Conservation (phyloP, 2,329 filamentous ascomycete species). For the Ophiostoma piceae region DNA sequence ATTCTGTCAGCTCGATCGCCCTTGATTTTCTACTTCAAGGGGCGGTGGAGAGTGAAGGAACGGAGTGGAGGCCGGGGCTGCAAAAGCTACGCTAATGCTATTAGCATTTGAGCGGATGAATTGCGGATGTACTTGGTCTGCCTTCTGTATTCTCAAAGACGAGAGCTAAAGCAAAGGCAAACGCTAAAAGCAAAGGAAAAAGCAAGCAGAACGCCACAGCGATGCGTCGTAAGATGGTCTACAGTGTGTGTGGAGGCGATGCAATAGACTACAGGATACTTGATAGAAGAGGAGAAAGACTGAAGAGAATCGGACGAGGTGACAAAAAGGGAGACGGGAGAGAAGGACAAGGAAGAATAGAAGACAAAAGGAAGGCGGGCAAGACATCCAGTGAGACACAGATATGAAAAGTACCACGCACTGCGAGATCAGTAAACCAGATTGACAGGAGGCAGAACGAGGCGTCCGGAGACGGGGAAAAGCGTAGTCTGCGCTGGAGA, state of each 20-base stretch:
- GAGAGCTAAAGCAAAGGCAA: neutral
- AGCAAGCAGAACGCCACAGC: neutral
- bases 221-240: neutral
- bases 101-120: neutral
- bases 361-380: neutral
- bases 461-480: neutral
- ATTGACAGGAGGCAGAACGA: neutral
- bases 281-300: neutral
- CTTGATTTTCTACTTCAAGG: constrained; percentile 13
- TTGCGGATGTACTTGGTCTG: neutral
- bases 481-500: neutral
- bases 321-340: constrained; percentile 1
- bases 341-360: neutral
- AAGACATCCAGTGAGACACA: neutral
- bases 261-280: neutral
- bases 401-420: neutral
- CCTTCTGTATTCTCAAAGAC: neutral
- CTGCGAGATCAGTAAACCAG: neutral
- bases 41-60: constrained; percentile 12
- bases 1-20: neutral
- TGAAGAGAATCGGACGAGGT: neutral
- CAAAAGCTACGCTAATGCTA: neutral
- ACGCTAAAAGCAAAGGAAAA: neutral
- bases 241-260: constrained; percentile 8
- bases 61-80: constrained; percentile 6